Base-by-base conservation (phyloP, 2,329 filamentous ascomycete genomes). In the Trichoderma pleuroti region DNA sequence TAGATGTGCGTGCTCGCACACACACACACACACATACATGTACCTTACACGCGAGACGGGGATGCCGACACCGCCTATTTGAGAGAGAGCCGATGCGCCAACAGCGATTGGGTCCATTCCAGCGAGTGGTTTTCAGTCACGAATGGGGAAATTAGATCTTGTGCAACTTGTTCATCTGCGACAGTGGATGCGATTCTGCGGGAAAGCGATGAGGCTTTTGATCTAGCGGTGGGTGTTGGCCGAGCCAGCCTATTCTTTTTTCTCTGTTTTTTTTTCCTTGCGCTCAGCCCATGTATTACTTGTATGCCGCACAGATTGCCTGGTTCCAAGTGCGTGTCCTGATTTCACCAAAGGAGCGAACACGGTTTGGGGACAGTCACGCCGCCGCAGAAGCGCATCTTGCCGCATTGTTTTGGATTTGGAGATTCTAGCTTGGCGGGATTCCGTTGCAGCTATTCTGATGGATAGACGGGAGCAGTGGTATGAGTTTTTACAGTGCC, bases 91-190 rank as follows among this genome's bases (percentile, higher is more conserved):
- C 39, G 56, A 56, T 60, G 30, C 54, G 39, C 30, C 32, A n/a
- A 59, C 34, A 54, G 70, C 63, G 70, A 71, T 71, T 71, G 70
- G 70, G 32, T 71, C 57, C 70, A 16, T 39, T 28, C n/a, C 70
- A 62, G 70, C 63, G 63, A 71, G 42, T 62, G 49, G 34, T 18
- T 68, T 18, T 36, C 54, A 42, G 26, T 52, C 70, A 68, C 42
- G 32, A 46, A 68, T 67, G 36, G 65, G 57, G 66, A 68, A 59
- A 62, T 71, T 71, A 34, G 64, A 67, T 68, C 64, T 71, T 64
- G 70, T 71, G 21, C 64, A 30, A 68, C 65, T 52, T 49, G 36
- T 49, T 5, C 70, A 67, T 64, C 59, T 67, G 46, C 64, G 60
- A 67, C 46, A 68, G 24, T 61, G 65, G 30, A 56, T 14, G 65